Base-by-base conservation (phyloP, 2,329 filamentous ascomycete species). In the Fusarium continuum region DNA sequence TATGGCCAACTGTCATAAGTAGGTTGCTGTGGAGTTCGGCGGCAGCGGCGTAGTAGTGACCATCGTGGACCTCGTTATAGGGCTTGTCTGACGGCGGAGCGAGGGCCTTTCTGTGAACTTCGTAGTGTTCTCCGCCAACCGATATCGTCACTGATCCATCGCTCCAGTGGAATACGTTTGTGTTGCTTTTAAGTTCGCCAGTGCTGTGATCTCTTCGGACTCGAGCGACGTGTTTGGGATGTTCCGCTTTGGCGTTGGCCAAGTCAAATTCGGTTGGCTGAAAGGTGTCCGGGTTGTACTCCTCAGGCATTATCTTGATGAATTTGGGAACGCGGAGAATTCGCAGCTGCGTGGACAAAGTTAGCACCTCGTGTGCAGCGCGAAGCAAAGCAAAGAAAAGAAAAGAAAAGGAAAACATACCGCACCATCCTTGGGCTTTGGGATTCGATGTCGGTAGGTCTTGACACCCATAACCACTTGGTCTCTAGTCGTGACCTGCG, bases 71-170 rank as follows among this genome's bases (percentile, higher is more conserved):
- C 68, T 88, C 85, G 58, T 87, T 80, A 78, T 91, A 90, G 3
- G 84, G 80, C 69, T 87, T 85, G 69, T 81, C 78, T 11, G 77
- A 78, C 2, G 82, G 79, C 3, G 90, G 89, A 3, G 89, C 90
- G 41, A 93, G 84, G 20, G 82, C 77, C 76, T 91, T 92, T 68
- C 85, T 87, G 61, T 87, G 83, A 39, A 93, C 83, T 70, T 92
- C 89, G 79, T 89, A 93, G 70, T 93, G 91, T 63, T 88, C 87
- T 56, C 86, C 87, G 13, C 90, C 91, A 20, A 93, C 81, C n/a
- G 89, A 86, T 20, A 94, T 79, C 10, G 90, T 93, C 14, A 91
- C 79, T 5, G 89, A 92, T 23, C 91, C 91, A 71, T 94, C 91
- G 60, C 88, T 92, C 91, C 91, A 94, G 67, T 85, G 85, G 71